phyloP scores from a whole-genome alignment of 176 grass and related monocot species.

The Chloris gayana region DNA sequence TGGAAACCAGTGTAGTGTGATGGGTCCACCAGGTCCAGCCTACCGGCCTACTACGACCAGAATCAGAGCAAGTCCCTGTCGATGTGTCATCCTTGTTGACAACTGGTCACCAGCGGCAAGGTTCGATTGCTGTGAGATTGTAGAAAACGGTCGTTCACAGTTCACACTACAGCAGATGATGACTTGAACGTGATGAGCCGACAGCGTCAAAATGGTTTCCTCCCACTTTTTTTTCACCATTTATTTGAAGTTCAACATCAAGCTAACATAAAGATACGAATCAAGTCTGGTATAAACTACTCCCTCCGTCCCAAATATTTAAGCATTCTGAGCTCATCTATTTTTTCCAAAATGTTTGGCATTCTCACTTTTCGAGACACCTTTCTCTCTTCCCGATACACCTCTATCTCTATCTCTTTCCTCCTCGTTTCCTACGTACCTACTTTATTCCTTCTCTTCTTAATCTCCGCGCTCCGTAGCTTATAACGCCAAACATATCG shows the following conservation, averaged over 20 bases:
- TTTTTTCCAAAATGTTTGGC: too few species aligned
- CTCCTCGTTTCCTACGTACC: too few species aligned
- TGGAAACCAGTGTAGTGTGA: neutral
- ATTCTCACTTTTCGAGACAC: too few species aligned
- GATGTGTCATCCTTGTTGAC: conserved; percentile 6
- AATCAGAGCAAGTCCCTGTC: conserved; percentile 28
- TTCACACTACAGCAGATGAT: neutral
- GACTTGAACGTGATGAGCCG: conserved; percentile 19
- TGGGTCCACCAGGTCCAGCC: neutral
- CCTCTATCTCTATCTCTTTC: too few species aligned
- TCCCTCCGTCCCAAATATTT: too few species aligned
- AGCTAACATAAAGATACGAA: neutral
- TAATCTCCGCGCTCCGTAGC: too few species aligned
- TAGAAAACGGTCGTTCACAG: neutral
- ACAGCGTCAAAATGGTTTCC: neutral
- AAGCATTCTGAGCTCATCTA: too few species aligned
- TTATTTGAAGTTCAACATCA: conserved; percentile 1
- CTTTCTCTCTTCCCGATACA: too few species aligned
- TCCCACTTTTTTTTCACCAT: neutral
- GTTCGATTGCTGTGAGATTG: neutral
- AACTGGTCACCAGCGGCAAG: conserved; percentile 12
- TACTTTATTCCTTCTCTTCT: too few species aligned
- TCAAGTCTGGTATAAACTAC: neutral
- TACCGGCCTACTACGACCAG: neutral
- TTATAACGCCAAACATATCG: too few species aligned